Base-by-base conservation (phyloP, 768 basidiomycete species). In the Mycena epipterygia region DNA sequence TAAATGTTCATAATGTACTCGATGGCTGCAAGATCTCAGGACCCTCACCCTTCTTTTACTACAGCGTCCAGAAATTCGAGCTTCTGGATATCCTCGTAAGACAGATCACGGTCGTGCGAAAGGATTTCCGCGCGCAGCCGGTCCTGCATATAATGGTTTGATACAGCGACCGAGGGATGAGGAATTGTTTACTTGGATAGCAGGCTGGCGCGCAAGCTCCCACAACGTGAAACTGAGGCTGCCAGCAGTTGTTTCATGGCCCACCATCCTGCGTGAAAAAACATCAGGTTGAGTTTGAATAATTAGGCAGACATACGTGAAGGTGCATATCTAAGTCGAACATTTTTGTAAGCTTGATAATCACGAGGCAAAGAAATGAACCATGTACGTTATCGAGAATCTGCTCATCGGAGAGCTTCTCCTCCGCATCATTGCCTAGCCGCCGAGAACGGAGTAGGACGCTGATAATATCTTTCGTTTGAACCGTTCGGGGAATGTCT, bases 61-160 rank as follows among this genome's bases (percentile, higher is more conserved):
- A 85, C 81, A 23, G 85, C 85, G 67, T 86, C 84, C 33, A 85
- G 77, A 72, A 78, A 84, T 32, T 79, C 78, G 57, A 86, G 76
- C 51, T 78, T 81, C 72, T 82, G 80, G 21, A 82, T 71, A 53
- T 80, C 80, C 42, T 84, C 84, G 63, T 82, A 83, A 29, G 76
- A 75, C 37, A 81, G 71, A 46, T 83, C 77, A 33, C 78, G 76
- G n/a, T 76, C 76, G 44, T 74, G 59, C 2, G 67, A 41, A 33
- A 77, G 72, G 13, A 86, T 70, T 73, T 88, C 86, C 9, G 81
- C 78, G 25, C 84, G 83, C 0, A 88, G 79, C 23, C 74, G 72
- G 33, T 79, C 55, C 77, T 86, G 33, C 25, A 21, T 42, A 62
- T 25, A 32, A 53, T 6, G 12, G 13, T 25, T 55, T 42, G 37